These are phyloP conservation scores for Paecilomyces sp. DNA, from an alignment of 2,329 filamentous ascomycete genomes.

Conservation along the genomic window DNA sequence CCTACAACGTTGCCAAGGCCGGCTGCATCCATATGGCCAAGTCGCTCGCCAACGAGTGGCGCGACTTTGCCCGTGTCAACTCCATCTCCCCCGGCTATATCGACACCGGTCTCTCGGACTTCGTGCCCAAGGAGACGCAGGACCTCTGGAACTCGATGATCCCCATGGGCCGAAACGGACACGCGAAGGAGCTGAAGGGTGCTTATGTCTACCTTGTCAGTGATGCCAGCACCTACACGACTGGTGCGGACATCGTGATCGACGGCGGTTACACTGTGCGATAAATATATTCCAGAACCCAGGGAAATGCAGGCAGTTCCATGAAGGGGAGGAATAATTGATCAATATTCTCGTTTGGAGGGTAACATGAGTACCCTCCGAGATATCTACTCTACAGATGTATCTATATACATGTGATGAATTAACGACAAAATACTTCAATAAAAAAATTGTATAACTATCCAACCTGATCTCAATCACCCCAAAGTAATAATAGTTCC, in stretches of 20 bases:
- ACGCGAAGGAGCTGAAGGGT: conserved; percentile 61
- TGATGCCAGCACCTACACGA: conserved; percentile 45
- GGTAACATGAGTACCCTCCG: too few species aligned
- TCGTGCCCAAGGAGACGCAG: conserved; percentile 53
- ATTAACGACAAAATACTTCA: too few species aligned
- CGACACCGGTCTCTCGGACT: conserved; percentile 60
- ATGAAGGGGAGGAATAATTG: not conserved
- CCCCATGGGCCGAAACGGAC: conserved; percentile 53
- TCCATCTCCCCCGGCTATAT: conserved; percentile 63
- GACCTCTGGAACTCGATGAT: conserved; percentile 55
- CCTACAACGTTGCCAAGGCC: conserved; percentile 61
- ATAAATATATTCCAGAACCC: conserved; percentile 14
- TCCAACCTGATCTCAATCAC: too few species aligned
- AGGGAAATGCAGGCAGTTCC: not conserved
- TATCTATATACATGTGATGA: too few species aligned
- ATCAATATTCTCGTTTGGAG: not conserved
- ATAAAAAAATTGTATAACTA: too few species aligned
- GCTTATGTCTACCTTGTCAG: conserved; percentile 44
- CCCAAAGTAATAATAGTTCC: too few species aligned
- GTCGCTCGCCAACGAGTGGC: conserved; percentile 63
- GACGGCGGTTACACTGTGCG: conserved; percentile 44
- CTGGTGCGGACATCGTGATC: conserved; percentile 41
- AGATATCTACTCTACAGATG: too few species aligned
- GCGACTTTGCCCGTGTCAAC: conserved; percentile 62
- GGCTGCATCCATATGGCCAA: conserved; percentile 58